Evolutionary conservation across 345 rosid species (phyloP), one percentile per base, ranked within the genome.

Genomic region (Barbarea vulgaris): DNA sequence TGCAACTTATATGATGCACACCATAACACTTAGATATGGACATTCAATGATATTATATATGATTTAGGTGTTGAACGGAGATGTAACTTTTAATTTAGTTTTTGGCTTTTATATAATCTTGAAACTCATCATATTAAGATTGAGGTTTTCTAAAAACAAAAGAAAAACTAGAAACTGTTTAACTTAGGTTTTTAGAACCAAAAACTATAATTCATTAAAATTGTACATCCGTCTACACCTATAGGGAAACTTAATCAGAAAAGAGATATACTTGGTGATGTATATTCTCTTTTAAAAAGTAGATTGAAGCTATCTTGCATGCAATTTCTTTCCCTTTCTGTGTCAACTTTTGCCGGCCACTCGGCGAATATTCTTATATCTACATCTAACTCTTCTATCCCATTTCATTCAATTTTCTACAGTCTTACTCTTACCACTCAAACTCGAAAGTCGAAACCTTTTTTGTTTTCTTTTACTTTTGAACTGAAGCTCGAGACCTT

Each of bases 301-400:
- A 70, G 80, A 62, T 63, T 44, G 75, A 69, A 54, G 39, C 44
- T 30, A 77, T 63, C 70, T 77, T 70, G 76, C 80, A 77, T 77
- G 80, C 80, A 70, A 63, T 70, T 53, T 70, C 22, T 77, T 63
- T 70, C 70, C 22, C 66, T 77, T 63, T 63, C 31, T 69, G 42
- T 63, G 71, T 63, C 80, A 68, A 70, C 70, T 77, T 77, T 77
- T 77, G 80, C 80, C 80, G 71, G 70, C 80, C 75, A 77, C 66
- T 77, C 71, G 52, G 31, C 76, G 71, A 77, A 77, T 77, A 70
- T 77, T 70, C 75, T 25, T 62, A 22, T 28, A 42, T 69, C 19
- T 75, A 48, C 52, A 25, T 57, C 33, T 67, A 19, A 27, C 52
- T 67, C 69, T 22, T 68, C 56, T 62, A n/a, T 27, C 25, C 51